phyloP scores from a whole-genome alignment of 768 basidiomycete genomes.

The Amanita thiersii region DNA sequence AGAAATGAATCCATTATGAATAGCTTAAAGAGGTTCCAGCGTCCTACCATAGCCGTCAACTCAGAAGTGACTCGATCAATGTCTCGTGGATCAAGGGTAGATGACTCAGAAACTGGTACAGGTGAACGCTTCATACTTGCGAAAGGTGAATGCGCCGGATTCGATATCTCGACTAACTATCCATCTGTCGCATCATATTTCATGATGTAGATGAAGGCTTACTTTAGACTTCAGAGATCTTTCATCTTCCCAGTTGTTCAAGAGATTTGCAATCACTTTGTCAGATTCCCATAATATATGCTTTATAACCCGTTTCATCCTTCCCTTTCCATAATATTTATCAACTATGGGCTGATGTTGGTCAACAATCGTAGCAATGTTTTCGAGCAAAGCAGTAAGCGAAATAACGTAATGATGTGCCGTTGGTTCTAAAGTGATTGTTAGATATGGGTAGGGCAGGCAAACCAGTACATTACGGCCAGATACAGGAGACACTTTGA shows the following conservation, averaged over 20 bases:
- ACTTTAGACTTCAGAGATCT: constrained; percentile 77
- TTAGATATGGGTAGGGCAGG: constrained; percentile 2
- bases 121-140: constrained; percentile 22
- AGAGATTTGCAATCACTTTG: constrained; percentile 63
- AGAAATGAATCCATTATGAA: neutral
- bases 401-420: constrained; percentile 87
- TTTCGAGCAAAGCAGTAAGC: constrained; percentile 89
- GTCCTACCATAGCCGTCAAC: constrained; percentile 78
- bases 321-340: constrained; percentile 90
- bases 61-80: constrained; percentile 89
- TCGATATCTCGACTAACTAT: constrained; percentile 41
- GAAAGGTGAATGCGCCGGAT: constrained; percentile 31
- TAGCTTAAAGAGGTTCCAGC: constrained; percentile 80
- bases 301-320: constrained; percentile 75
- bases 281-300: constrained; percentile 83
- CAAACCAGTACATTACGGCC: neutral
- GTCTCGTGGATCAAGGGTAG: constrained; percentile 74
- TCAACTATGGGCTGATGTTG: constrained; percentile 98
- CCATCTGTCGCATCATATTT: neutral
- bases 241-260: constrained; percentile 90
- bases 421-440: constrained; percentile 61
- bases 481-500: constrained; percentile 44
- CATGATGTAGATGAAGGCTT: constrained; percentile 2
- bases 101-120: constrained; percentile 35
- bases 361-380: constrained; percentile 91